phyloP scores from a whole-genome alignment of 164 flowering plant genomes.

The Dillenia turbinata region DNA sequence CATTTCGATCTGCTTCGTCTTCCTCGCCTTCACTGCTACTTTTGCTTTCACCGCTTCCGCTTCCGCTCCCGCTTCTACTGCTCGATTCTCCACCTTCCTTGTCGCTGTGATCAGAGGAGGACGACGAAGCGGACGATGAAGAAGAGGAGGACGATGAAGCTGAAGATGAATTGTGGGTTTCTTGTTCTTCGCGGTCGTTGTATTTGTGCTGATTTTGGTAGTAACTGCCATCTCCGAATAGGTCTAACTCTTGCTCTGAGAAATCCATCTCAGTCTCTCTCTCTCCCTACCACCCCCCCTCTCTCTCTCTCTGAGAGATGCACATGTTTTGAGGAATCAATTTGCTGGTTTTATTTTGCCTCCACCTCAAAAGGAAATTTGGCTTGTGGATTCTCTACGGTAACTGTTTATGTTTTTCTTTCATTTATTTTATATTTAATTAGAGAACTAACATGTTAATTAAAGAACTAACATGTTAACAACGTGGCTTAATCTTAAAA shows the following conservation, averaged over 20 bases:
- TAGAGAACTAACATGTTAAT: too few species aligned
- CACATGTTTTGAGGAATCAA: too few species aligned
- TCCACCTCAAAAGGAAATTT: too few species aligned
- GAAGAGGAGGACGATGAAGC: slow-evolving; percentile 48
- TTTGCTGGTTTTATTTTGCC: too few species aligned
- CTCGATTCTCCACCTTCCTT: slow-evolving; percentile 30
- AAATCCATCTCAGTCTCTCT: slow-evolving; percentile 37
- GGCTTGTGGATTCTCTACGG: too few species aligned
- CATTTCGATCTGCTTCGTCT: slow-evolving; percentile 31
- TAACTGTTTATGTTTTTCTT: too few species aligned
- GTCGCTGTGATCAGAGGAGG: slow-evolving; percentile 44
- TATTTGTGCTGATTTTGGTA: slow-evolving; percentile 21
- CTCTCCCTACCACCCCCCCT: too few species aligned
- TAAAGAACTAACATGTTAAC: too few species aligned
- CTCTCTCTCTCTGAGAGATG: too few species aligned
- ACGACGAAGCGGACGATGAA: slow-evolving; percentile 48
- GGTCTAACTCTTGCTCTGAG: slow-evolving; percentile 39
- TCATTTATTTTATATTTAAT: too few species aligned
- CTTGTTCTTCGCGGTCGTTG: slow-evolving; percentile 14
- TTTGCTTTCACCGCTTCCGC: slow-evolving; percentile 26
- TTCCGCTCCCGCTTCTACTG: slow-evolving; percentile 19
- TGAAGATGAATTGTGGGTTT: slow-evolving; percentile 34
- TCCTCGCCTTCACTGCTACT: slow-evolving; percentile 27
- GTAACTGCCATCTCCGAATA: slow-evolving; percentile 63
- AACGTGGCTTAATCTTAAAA: too few species aligned